Conservation (phyloP, 2,329 filamentous ascomycete species). For the Drechslerella dactyloides region DNA sequence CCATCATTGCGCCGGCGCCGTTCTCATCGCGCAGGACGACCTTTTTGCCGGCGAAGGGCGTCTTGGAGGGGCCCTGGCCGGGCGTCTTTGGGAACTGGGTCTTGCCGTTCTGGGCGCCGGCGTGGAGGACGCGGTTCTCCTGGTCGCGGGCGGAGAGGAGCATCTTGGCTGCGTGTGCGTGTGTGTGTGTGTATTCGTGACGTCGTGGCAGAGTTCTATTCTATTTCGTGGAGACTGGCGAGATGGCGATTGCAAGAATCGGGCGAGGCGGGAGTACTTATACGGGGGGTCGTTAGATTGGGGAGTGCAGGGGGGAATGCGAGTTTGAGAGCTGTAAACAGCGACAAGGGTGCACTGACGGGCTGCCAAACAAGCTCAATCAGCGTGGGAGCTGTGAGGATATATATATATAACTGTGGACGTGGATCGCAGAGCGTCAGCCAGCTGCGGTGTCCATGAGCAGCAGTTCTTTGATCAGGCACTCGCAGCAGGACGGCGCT, state of each 20-base stretch:
- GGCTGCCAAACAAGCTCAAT: not conserved
- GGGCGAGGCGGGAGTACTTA: not conserved
- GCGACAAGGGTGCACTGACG: not conserved
- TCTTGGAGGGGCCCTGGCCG: constrained; percentile 76
- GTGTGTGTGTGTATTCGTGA: constrained; percentile 12
- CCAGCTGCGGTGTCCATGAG: too few relatives aligned
- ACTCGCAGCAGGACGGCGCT: too few relatives aligned
- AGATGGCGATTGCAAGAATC: not conserved
- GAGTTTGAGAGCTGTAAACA: not conserved
- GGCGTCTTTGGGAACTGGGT: constrained; percentile 76
- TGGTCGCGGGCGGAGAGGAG: constrained; percentile 77
- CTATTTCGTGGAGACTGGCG: not conserved
- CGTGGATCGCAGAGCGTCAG: not conserved
- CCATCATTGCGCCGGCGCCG: constrained; percentile 67
- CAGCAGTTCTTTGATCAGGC: too few relatives aligned
- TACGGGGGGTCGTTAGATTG: not conserved
- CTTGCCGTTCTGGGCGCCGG: constrained; percentile 55
- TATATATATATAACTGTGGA: not conserved
- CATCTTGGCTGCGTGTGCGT: constrained; percentile 63
- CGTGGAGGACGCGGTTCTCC: constrained; percentile 77
- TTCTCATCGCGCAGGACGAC: constrained; percentile 85
- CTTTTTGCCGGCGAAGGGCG: constrained; percentile 68
- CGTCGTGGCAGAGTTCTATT: not conserved
- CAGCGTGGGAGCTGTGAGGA: too few relatives aligned
- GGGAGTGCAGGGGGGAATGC: not conserved